Evolutionary conservation across 1,284 basidiomycete genomes (phyloP), one percentile per base, ranked within the genome.

Genomic region (Sporisorium graminicola): DNA sequence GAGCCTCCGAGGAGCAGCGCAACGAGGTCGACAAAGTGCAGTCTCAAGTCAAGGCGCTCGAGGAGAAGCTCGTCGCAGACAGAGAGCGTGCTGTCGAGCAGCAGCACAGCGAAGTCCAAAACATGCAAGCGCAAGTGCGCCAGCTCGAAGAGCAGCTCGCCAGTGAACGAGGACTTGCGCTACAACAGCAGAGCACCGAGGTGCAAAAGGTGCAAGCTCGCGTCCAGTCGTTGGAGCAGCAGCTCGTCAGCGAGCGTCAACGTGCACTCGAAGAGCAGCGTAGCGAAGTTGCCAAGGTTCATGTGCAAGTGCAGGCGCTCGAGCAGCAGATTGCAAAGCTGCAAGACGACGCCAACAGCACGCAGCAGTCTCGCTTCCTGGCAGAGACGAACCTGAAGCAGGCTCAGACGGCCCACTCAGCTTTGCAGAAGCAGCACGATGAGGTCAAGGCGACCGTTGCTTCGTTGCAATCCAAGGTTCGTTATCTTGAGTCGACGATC

Each of bases 401-500:
- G n/a, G 51, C 58, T 43, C 52, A 65, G 27, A 54, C 55, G 2
- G 65, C 60, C 16, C 58, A 76, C 58, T 42, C 56, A 16, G 53
- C 52, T 33, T 40, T 77, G 49, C 70, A 66, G 37, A 74, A 74
- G 64, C 63, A 74, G 46, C 71, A 70, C 46, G 67, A 71, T 40
- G 74, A 73, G 52, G 58, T 60, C 65, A 71, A 77, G 70, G 59
- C 66, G 7, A 58, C 42, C 13, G 66, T 75, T 20, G 60, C 67
- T 10, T 58, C 73, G 22, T 60, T 75, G 0, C 73, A 75, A 33
- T 75, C 73, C 43, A 75, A 75, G 60, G 67, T 75, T 10, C 73
- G 73, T 58, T 75, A 75, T 44, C 73, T 75, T 31, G 73, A 75
- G 54, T 75, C 67, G 9, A 53, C 73, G 12, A 70, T 75, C 51